Evolutionary conservation across 768 basidiomycete species (phyloP).

Genomic region (Phanerochaete carnosa): DNA sequence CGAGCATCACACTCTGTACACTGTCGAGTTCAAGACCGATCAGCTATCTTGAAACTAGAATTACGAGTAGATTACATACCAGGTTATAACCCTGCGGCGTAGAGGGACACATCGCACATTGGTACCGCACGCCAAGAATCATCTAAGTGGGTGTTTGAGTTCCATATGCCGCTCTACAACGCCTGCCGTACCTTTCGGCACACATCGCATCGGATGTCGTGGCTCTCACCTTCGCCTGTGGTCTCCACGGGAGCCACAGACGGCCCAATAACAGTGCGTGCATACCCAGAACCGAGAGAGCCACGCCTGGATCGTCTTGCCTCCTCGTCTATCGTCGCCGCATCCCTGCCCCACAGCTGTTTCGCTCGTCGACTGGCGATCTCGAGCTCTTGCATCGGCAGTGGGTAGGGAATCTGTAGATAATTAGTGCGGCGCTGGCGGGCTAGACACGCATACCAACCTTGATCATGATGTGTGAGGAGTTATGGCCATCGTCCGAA

Average conservation of each 20-base stretch:
- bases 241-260: neutral
- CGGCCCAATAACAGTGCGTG: constrained; percentile 54
- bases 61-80: constrained; percentile 41
- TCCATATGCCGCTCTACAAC: neutral
- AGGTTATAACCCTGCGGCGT: constrained; percentile 67
- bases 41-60: neutral
- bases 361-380: constrained; percentile 73
- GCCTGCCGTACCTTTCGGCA: constrained; percentile 51
- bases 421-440: neutral
- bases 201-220: constrained; percentile 57
- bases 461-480: constrained; percentile 94
- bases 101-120: constrained; percentile 89
- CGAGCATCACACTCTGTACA: constrained; percentile 76
- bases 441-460: constrained; percentile 32
- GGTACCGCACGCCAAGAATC: constrained; percentile 79
- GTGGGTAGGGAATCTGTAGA: constrained; percentile 80
- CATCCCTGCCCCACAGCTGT: constrained; percentile 77
- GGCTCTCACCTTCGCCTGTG: constrained; percentile 37
- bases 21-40: constrained; percentile 36
- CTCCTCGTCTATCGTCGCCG: constrained; percentile 43
- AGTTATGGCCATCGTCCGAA: constrained; percentile 72
- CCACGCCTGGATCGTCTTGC: constrained; percentile 45
- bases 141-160: constrained; percentile 34
- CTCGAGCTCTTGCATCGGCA: constrained; percentile 71
- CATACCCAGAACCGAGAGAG: constrained; percentile 61